Evolutionary conservation across 495 filamentous ascomycete genomes (phyloP).

Genomic region (Astrothelium subdiscretum): DNA sequence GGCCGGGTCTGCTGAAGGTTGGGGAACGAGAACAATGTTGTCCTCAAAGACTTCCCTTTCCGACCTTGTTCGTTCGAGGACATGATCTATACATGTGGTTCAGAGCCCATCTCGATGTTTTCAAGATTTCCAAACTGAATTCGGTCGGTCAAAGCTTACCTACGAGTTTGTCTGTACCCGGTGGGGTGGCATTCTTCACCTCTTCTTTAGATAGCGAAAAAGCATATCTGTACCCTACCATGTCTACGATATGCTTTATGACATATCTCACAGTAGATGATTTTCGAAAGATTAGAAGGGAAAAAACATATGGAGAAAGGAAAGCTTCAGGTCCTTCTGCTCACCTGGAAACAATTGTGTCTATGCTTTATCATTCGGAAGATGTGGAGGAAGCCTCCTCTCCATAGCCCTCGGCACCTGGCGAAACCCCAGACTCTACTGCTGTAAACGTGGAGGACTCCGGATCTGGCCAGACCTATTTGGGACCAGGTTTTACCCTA

Average conservation of each 20-base stretch:
- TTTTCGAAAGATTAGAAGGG: neutral
- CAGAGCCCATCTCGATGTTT: neutral
- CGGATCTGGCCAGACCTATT: neutral
- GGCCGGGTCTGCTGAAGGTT: slow-evolving; percentile 12
- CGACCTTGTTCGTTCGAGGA: slow-evolving; percentile 8
- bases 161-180: slow-evolving; percentile 11
- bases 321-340: neutral
- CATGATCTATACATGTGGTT: slow-evolving; percentile 8
- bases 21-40: slow-evolving; percentile 11
- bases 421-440: neutral
- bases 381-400: neutral
- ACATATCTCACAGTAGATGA: neutral
- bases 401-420: neutral
- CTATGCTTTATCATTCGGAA: neutral
- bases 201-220: slow-evolving; percentile 15
- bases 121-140: neutral
- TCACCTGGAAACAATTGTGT: neutral
- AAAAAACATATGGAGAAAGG: neutral
- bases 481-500: neutral
- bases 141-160: slow-evolving; percentile 4
- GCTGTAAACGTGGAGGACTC: neutral
- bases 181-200: slow-evolving; percentile 10
- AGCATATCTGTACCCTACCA: slow-evolving; percentile 16
- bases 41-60: slow-evolving; percentile 8
- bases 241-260: neutral